Percentiles rank a stretch among this genome's conserved stretches.
phyloP scores from a whole-genome alignment of 148 eudicot genomes.

The Rhododendron vialii region DNA sequence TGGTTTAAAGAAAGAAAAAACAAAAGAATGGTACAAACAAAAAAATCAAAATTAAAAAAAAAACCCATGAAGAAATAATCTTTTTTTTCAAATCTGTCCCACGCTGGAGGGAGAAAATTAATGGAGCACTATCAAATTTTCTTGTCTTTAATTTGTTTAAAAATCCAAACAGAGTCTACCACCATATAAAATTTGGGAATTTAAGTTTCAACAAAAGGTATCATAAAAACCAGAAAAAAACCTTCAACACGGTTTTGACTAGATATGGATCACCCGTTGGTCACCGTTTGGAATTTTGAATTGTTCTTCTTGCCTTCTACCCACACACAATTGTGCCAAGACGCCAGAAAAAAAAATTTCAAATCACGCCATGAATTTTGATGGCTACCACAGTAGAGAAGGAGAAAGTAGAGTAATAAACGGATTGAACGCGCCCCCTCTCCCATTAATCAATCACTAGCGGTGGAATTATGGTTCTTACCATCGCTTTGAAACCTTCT shows the following conservation, averaged over 20 bases:
- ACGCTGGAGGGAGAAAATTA: not conserved
- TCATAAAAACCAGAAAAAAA: not conserved
- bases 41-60: no score
- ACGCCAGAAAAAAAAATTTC: not conserved
- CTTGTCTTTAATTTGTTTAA: not conserved
- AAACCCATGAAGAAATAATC: no score
- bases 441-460: no score
- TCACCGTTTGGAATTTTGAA: not conserved
- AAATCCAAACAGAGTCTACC: not conserved
- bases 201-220: not conserved
- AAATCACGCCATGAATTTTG: not conserved
- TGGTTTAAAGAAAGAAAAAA: no score
- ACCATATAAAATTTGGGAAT: not conserved
- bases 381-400: not conserved
- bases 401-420: no score
- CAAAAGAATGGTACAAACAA: no score
- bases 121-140: not conserved
- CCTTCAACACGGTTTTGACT: not conserved
- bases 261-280: not conserved
- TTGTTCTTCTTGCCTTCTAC: not conserved
- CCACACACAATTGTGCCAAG: not conserved
- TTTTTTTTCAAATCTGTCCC: not conserved
- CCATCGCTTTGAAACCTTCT: no score
- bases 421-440: not conserved
- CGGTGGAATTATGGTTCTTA: no score